Conservation (phyloP, 1,139 yeast genomes). For the Pichia norvegensis region DNA sequence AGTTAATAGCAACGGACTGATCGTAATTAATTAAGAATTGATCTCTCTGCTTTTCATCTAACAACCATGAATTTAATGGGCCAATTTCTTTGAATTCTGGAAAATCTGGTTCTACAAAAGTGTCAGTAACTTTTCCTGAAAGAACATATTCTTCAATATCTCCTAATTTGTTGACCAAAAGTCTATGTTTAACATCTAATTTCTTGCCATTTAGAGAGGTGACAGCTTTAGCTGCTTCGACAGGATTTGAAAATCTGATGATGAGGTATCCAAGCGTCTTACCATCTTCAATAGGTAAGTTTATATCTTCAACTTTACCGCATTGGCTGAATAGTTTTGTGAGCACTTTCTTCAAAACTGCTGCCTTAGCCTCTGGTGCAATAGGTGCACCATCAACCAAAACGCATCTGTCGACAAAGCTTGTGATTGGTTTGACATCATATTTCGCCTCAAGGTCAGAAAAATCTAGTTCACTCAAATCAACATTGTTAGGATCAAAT, state of each 20-base stretch:
- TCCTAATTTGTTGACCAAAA: slow-evolving; percentile 71
- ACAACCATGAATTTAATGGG: slow-evolving; percentile 83
- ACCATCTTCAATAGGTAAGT: slow-evolving; percentile 76
- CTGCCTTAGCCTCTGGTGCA: slow-evolving; percentile 85
- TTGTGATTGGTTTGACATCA: slow-evolving; percentile 44
- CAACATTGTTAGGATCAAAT: slow-evolving; percentile 31
- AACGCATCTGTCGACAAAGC: slow-evolving; percentile 69
- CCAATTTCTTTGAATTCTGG: slow-evolving; percentile 70
- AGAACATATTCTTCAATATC: slow-evolving; percentile 80
- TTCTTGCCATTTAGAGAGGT: slow-evolving; percentile 79
- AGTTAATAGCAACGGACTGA: slow-evolving; percentile 76
- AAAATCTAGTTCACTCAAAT: slow-evolving; percentile 68
- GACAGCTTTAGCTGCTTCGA: slow-evolving; percentile 72
- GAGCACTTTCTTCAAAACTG: slow-evolving; percentile 77
- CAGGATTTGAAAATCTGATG: slow-evolving; percentile 66
- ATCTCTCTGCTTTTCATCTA: slow-evolving; percentile 84
- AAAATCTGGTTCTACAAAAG: slow-evolving; percentile 62
- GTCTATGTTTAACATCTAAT: slow-evolving; percentile 87
- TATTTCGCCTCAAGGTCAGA: slow-evolving; percentile 79
- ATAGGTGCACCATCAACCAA: slow-evolving; percentile 95
- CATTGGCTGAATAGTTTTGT: slow-evolving; percentile 70
- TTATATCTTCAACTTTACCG: slow-evolving; percentile 59
- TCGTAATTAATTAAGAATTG: slow-evolving; percentile 77
- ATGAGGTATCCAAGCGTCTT: slow-evolving; percentile 84
- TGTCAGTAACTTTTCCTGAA: slow-evolving; percentile 55